phyloP scores from a whole-genome alignment of 768 basidiomycete genomes.

The Kondoa subrosea region DNA sequence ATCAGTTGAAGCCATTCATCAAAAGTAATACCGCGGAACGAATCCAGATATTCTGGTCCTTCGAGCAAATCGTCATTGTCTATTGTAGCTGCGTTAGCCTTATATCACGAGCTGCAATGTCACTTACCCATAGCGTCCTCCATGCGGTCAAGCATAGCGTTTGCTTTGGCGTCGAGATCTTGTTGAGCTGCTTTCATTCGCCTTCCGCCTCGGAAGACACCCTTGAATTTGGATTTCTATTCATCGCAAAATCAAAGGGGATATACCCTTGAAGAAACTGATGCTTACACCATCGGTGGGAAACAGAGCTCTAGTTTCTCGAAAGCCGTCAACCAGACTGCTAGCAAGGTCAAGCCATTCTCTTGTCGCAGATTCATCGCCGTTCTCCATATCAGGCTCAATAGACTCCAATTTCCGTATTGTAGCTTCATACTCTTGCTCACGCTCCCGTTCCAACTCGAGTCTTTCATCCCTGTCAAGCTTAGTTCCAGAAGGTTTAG shows the following conservation, averaged over 20 bases:
- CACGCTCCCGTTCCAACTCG: constrained; percentile 49
- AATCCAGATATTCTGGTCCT: constrained; percentile 43
- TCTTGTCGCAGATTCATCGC: constrained; percentile 42
- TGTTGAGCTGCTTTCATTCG: constrained; percentile 16
- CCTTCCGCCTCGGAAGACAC: constrained; percentile 13
- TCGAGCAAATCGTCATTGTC: constrained; percentile 16
- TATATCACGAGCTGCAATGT: background rate
- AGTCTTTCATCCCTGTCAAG: background rate
- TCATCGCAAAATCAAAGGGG: constrained; percentile 1
- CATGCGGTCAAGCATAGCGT: constrained; percentile 32
- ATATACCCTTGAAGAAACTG: constrained; percentile 10
- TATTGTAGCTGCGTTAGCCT: too few relatives aligned
- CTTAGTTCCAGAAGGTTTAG: constrained; percentile 37
- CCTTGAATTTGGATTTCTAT: constrained; percentile 23
- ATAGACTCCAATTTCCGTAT: constrained; percentile 43
- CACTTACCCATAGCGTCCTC: constrained; percentile 31
- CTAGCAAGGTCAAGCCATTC: constrained; percentile 74
- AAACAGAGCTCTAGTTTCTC: constrained; percentile 72
- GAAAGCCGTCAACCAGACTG: constrained; percentile 69
- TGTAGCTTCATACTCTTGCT: constrained; percentile 46
- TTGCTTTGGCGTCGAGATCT: constrained; percentile 30
- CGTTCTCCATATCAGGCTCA: constrained; percentile 32
- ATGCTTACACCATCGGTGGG: constrained; percentile 53
- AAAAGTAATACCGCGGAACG: constrained; percentile 65
- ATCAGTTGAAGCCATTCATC: constrained; percentile 71